Base-by-base conservation (phyloP, 345 rosid genomes). In the Euclidium syriacum region DNA sequence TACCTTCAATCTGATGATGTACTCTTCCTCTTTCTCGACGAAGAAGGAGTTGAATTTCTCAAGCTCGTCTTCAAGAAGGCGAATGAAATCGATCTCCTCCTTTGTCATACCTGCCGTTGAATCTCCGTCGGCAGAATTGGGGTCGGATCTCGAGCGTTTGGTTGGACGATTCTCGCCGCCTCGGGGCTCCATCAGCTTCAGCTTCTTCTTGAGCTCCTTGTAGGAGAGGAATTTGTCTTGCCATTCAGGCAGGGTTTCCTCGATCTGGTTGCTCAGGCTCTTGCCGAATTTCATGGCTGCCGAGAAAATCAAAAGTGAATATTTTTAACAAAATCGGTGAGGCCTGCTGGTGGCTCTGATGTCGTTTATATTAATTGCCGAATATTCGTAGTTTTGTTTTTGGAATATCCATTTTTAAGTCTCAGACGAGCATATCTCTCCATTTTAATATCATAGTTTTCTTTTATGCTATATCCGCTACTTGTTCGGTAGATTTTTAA, bases 21-120 rank as follows among this genome's bases (percentile, higher is more conserved):
- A 87, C 52, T 94, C 99, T 77, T 94, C 99, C 84, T 94, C 99
- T 56, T 94, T 78, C 76, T 90, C 97, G 22, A 90, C 88, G 70
- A 90, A 94, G 78, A 94, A 90, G 3, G 78, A 27, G 52, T 94
- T 94, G 76, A 94, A 90, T 73, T 94, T 94, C 83, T 94, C 96
- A 42, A 92, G 78, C 75, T 92, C 97, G 27, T 67, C 86, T 56
- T 89, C 98, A 72, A 94, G 76, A 49, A 81, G 73, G 23, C 68
- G 72, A 46, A 82, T 76, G 64, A 94, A 90, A 77, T 87, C 83
- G 44, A 73, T 58, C 71, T 85, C 98, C 66, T 92, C 97, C 8
- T 63, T 58, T 2, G 94, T 70, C 78, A 91, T 84, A 23, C 72
- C 51, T 1, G 10, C 65, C 4, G 55, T 61, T 14, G 29, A 52